phyloP scores from a whole-genome alignment of 208 protist genomes.

The Acanthamoeba culbertsoni region DNA sequence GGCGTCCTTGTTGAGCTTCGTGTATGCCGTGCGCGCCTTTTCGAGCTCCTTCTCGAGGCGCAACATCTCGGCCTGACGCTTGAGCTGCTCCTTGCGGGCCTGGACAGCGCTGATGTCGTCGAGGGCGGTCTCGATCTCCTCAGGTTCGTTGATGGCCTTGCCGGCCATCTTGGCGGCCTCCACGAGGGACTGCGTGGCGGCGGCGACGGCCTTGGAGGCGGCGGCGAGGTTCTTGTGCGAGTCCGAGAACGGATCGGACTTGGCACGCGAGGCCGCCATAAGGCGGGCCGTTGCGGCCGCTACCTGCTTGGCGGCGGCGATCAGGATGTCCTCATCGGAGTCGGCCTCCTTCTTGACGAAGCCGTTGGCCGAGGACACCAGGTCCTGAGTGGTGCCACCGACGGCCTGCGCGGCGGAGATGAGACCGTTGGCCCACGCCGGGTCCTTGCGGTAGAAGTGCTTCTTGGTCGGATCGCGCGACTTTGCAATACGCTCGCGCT shows the following conservation, averaged over 20 bases:
- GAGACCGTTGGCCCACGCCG: conserved; percentile 60
- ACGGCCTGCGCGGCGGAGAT: conserved; percentile 63
- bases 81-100: conserved; percentile 51
- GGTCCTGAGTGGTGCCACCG: conserved; percentile 37
- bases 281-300: conserved; percentile 56
- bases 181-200: conserved; percentile 50
- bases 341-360: conserved; percentile 61
- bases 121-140: neutral
- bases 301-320: conserved; percentile 47
- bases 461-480: conserved; percentile 18
- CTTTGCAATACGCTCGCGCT: conserved; percentile 55
- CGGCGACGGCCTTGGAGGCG: conserved; percentile 48
- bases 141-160: conserved; percentile 42
- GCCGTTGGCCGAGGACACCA: conserved; percentile 58
- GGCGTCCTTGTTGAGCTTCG: conserved; percentile 60
- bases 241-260: conserved; percentile 59
- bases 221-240: conserved; percentile 58
- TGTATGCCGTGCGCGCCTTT: neutral
- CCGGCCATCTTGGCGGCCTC: conserved; percentile 59
- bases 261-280: conserved; percentile 53
- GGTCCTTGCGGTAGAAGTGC: conserved; percentile 58
- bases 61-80: conserved; percentile 41
- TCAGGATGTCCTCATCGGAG: conserved; percentile 58
- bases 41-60: conserved; percentile 54
- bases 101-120: conserved; percentile 49